Evolutionary conservation across 2,329 filamentous ascomycete genomes (phyloP).

Genomic region (Cladosporium sphaerospermum): DNA sequence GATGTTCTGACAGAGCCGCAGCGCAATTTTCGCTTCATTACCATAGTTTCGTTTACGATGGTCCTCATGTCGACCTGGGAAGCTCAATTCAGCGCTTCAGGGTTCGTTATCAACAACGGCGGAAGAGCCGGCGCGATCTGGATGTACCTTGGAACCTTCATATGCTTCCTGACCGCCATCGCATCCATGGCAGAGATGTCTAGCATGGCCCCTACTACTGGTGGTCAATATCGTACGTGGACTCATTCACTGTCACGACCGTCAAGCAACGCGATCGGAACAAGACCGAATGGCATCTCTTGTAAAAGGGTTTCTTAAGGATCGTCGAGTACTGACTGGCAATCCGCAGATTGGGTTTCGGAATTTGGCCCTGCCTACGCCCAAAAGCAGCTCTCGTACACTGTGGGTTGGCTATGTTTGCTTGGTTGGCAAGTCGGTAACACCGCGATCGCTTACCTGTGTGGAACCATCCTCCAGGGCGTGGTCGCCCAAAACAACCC

Average conservation of each 20-base stretch:
- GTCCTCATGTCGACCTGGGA: constrained; percentile 27
- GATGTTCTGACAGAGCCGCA: neutral
- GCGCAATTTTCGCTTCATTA: constrained; percentile 22
- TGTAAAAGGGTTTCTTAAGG: neutral
- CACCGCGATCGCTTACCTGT: constrained; percentile 30
- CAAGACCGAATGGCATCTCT: neutral
- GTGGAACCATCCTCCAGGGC: constrained; percentile 32
- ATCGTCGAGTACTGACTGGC: neutral
- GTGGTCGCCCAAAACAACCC: constrained; percentile 31
- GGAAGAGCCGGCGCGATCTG: constrained; percentile 29
- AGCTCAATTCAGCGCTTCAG: constrained; percentile 26
- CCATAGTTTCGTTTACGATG: constrained; percentile 22
- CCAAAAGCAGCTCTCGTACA: constrained; percentile 22
- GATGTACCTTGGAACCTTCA: constrained; percentile 26
- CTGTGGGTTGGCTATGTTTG: constrained; percentile 30
- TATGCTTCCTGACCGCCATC: constrained; percentile 24
- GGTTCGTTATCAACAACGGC: constrained; percentile 25
- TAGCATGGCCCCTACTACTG: constrained; percentile 28
- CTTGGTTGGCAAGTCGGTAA: constrained; percentile 33
- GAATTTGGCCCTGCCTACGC: constrained; percentile 27
- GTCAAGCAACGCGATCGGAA: neutral
- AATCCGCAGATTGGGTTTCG: constrained; percentile 21
- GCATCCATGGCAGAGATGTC: constrained; percentile 29
- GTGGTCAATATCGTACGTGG: constrained; percentile 22
- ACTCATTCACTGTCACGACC: too few species aligned